phyloP scores from a whole-genome alignment of 1,284 basidiomycete species.

The Irpex lacteus region DNA sequence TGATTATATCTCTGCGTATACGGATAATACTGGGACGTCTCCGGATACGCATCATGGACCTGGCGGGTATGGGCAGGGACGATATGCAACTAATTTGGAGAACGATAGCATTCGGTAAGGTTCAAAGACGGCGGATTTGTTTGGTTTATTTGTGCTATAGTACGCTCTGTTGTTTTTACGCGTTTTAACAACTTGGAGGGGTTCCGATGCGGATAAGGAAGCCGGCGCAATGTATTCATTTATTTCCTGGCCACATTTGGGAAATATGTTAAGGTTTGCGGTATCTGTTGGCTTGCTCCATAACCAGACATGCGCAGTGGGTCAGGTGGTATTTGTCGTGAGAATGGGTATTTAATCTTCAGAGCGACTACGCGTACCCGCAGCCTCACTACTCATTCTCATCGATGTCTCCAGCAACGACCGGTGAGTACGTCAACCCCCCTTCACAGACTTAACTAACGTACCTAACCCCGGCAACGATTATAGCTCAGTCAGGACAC shows the following conservation, averaged over 20 bases:
- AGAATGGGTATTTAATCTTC: no score
- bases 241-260: no score
- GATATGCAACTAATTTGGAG: slow-evolving; percentile 40
- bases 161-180: no score
- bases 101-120: slow-evolving; percentile 2
- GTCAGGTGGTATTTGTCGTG: no score
- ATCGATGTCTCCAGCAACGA: background rate
- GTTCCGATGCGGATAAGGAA: no score
- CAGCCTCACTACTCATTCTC: background rate
- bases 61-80: slow-evolving; percentile 29
- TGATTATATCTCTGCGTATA: slow-evolving; percentile 12
- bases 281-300: no score
- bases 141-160: no score
- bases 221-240: no score
- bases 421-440: background rate
- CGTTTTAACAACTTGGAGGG: no score
- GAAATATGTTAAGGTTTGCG: no score
- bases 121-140: background rate
- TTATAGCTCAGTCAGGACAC: background rate
- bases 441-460: background rate
- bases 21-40: slow-evolving; percentile 4
- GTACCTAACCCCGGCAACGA: background rate
- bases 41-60: background rate
- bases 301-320: no score
- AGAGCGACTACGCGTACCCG: no score